Evolutionary conservation across 176 grass and related monocot genomes (phyloP).

Genomic region (Echinochloa phyllopogon): DNA sequence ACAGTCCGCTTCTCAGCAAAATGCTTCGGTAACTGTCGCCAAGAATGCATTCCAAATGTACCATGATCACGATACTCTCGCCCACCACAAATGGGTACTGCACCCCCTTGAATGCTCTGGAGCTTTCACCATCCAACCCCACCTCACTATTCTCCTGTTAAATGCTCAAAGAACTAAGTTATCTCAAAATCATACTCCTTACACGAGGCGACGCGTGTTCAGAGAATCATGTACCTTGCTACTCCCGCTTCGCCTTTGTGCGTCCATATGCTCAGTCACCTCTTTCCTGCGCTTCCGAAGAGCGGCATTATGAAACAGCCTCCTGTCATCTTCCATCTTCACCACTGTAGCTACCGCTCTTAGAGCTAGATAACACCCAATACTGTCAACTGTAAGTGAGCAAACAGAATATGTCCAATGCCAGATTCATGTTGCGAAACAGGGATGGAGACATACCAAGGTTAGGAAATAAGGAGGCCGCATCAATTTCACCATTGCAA

Average conservation of each 20-base stretch:
- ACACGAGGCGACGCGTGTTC: background rate
- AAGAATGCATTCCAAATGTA: slow-evolving; percentile 23
- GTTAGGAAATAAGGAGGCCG: slow-evolving; percentile 57
- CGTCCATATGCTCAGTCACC: slow-evolving; percentile 56
- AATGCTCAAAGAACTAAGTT: background rate
- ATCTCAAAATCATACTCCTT: slow-evolving; percentile 16
- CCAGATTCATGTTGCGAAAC: slow-evolving; percentile 33
- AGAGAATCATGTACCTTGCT: slow-evolving; percentile 48
- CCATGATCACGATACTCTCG: slow-evolving; percentile 76
- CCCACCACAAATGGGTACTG: slow-evolving; percentile 73
- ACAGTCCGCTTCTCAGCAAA: slow-evolving; percentile 23
- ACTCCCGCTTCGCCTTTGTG: slow-evolving; percentile 36
- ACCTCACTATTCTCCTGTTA: slow-evolving; percentile 60
- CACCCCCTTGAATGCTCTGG: slow-evolving; percentile 52
- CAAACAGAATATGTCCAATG: background rate
- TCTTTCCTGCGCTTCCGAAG: slow-evolving; percentile 79
- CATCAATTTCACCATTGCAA: slow-evolving; percentile 64
- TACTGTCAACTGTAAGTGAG: slow-evolving; percentile 36
- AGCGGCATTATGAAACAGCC: slow-evolving; percentile 64
- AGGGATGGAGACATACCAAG: slow-evolving; percentile 40
- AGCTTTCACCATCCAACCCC: slow-evolving; percentile 45
- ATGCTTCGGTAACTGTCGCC: background rate
- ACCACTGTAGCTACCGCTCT: slow-evolving; percentile 76
- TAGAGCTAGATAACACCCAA: slow-evolving; percentile 58
- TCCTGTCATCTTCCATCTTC: slow-evolving; percentile 81